Percentiles rank a stretch among this genome's conserved stretches.
Conservation (phyloP, 2,329 filamentous ascomycete species). For the Fusarium sp. region DNA sequence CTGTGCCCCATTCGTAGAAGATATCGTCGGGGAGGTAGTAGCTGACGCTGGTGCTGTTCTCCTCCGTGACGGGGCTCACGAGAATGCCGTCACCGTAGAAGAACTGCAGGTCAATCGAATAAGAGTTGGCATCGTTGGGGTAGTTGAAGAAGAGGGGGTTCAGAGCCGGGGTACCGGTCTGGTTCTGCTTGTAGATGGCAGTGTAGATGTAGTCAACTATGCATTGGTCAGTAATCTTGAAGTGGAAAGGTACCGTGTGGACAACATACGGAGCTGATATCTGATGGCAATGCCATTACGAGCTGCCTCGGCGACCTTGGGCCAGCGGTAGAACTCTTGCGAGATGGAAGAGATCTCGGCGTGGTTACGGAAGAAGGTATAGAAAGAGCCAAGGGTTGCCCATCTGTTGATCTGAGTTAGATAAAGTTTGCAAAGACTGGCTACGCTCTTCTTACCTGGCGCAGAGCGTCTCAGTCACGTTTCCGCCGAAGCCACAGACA, state of each 20-base stretch:
- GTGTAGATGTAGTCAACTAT: constrained; percentile 82
- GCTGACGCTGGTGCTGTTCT: constrained; percentile 58
- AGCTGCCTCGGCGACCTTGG: constrained; percentile 72
- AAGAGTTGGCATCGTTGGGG: constrained; percentile 63
- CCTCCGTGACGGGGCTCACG: constrained; percentile 63
- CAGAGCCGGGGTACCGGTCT: constrained; percentile 75
- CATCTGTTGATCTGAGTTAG: constrained; percentile 61
- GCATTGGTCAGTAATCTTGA: not conserved
- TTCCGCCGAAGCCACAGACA: constrained; percentile 81
- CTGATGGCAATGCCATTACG: constrained; percentile 77
- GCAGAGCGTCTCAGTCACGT: constrained; percentile 57
- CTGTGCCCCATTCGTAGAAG: constrained; percentile 67
- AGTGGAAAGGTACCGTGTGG: fast-evolving
- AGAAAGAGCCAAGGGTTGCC: constrained; percentile 77
- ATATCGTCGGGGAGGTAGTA: constrained; percentile 65
- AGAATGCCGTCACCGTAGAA: constrained; percentile 64
- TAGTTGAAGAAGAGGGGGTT: constrained; percentile 82
- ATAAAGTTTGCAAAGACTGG: not conserved
- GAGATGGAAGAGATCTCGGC: constrained; percentile 60
- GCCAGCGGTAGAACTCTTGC: constrained; percentile 80
- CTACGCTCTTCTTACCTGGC: constrained; percentile 16
- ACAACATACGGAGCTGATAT: constrained; percentile 69
- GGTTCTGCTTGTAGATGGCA: constrained; percentile 72
- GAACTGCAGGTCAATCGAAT: constrained; percentile 63
- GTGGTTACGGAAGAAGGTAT: constrained; percentile 80